phyloP scores from a whole-genome alignment of 768 basidiomycete genomes.

The Suillus subalutaceus region DNA sequence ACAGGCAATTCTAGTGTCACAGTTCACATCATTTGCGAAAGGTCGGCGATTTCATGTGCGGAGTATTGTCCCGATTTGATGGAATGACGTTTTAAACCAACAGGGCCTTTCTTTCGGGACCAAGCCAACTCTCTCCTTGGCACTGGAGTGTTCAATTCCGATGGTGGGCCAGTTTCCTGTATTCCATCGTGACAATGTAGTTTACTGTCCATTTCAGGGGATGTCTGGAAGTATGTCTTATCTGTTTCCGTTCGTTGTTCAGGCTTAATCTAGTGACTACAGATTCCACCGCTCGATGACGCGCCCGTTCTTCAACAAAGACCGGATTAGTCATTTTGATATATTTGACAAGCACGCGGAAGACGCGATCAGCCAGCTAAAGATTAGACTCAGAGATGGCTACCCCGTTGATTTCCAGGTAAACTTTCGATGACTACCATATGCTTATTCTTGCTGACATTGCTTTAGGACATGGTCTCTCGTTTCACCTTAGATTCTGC shows the following conservation, averaged over 20 bases:
- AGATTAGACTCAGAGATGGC: slow-evolving; percentile 35
- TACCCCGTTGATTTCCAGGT: slow-evolving; percentile 47
- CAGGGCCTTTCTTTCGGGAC: slow-evolving; percentile 27
- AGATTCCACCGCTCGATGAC: slow-evolving; percentile 48
- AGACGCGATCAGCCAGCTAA: slow-evolving; percentile 36
- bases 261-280: not conserved
- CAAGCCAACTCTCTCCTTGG: slow-evolving; percentile 34
- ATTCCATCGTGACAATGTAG: not conserved
- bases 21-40: slow-evolving; percentile 40
- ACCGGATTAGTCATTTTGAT: slow-evolving; percentile 44
- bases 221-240: slow-evolving; percentile 41
- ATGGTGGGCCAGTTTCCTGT: slow-evolving; percentile 26
- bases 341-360: slow-evolving; percentile 41
- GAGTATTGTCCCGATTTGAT: slow-evolving; percentile 5
- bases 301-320: slow-evolving; percentile 43
- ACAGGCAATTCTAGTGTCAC: slow-evolving; percentile 40
- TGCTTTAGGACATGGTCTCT: slow-evolving; percentile 36
- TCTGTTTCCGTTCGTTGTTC: not conserved
- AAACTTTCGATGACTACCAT: not conserved
- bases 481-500: slow-evolving; percentile 62
- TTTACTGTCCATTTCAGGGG: slow-evolving; percentile 21
- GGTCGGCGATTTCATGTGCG: slow-evolving; percentile 25
- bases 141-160: slow-evolving; percentile 45
- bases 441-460: slow-evolving; percentile 11
- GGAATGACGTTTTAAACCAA: not conserved